These are phyloP conservation scores for Cercospora janseana DNA, from an alignment of 2,329 filamentous ascomycete species.

Conservation along the genomic window DNA sequence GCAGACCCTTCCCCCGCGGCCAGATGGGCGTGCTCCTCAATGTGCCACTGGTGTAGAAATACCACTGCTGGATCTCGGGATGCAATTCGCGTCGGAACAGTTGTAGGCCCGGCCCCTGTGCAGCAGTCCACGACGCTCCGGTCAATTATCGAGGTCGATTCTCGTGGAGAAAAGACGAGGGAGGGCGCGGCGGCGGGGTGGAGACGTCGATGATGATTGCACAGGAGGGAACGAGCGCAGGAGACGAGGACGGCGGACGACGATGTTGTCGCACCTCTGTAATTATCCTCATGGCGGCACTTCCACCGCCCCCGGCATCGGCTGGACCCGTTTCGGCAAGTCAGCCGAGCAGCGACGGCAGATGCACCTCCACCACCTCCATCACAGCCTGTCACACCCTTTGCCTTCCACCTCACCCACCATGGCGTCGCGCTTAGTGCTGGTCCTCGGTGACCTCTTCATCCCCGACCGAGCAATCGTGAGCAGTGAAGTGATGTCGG, in stretches of 20 bases:
- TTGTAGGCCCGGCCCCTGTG: constrained; percentile 1
- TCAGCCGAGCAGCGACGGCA: not conserved
- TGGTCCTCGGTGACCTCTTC: constrained; percentile 90
- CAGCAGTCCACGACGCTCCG: constrained; percentile 2
- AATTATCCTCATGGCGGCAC: too few species aligned
- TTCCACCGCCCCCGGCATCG: not conserved
- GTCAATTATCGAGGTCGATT: constrained; percentile 10
- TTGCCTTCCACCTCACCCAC: constrained; percentile 19
- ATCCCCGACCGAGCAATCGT: constrained; percentile 86
- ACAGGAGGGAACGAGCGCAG: too few species aligned
- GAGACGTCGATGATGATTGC: not conserved
- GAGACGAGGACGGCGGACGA: too few species aligned
- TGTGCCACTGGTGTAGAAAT: constrained; percentile 1
- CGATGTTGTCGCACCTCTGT: too few species aligned
- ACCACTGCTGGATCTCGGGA: not conserved
- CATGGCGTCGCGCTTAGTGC: constrained; percentile 82
- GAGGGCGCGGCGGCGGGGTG: not conserved
- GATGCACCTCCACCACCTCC: too few species aligned
- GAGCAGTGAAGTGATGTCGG: constrained; percentile 7
- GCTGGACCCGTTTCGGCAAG: not conserved
- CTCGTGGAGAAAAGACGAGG: constrained; percentile 10
- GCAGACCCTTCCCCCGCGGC: not conserved
- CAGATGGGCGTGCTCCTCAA: not conserved
- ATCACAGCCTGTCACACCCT: too few species aligned
- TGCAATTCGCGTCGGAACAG: not conserved